A percentile compares a stretch with the other conserved stretches of the same genome.
Evolutionary conservation across 2,329 filamentous ascomycete genomes (phyloP).

Genomic region (Fusarium sp.): DNA sequence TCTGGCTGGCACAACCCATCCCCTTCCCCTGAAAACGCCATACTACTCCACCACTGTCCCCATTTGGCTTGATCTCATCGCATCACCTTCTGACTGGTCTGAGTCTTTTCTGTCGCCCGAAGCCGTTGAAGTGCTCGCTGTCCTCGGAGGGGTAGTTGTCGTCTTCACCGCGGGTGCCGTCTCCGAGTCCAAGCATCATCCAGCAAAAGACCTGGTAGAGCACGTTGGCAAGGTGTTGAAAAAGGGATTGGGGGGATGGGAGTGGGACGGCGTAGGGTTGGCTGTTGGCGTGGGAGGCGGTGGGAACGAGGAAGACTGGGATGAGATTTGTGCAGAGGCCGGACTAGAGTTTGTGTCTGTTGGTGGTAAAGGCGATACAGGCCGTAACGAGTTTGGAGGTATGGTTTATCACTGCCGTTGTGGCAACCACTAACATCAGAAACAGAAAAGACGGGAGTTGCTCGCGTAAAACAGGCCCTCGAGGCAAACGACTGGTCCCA

Average conservation of each 20-base stretch:
- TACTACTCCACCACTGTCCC: constrained; percentile 72
- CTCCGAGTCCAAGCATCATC: constrained; percentile 20
- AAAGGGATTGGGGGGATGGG: constrained; percentile 68
- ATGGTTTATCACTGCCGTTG: constrained; percentile 32
- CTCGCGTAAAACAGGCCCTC: constrained; percentile 69
- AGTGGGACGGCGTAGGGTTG: constrained; percentile 72
- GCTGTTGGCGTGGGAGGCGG: constrained; percentile 66
- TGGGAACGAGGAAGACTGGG: constrained; percentile 66
- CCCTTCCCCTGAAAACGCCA: constrained; percentile 63
- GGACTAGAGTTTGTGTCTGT: constrained; percentile 73
- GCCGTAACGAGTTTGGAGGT: constrained; percentile 70
- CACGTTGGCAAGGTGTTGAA: constrained; percentile 66
- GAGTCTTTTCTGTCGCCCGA: constrained; percentile 68
- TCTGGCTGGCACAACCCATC: constrained; percentile 70
- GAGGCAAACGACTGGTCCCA: constrained; percentile 73
- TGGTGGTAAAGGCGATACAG: constrained; percentile 51
- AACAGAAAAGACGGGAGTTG: constrained; percentile 68
- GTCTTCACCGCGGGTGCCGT: constrained; percentile 49
- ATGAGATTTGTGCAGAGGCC: constrained; percentile 66
- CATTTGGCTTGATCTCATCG: constrained; percentile 74
- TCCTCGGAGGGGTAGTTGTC: constrained; percentile 68
- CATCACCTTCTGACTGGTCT: constrained; percentile 64
- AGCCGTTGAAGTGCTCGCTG: constrained; percentile 69
- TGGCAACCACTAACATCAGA: constrained; percentile 29
- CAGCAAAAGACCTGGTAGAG: constrained; percentile 57